Evolutionary conservation across 2,329 filamentous ascomycete species (phyloP), one percentile per base, ranked within the genome.

Genomic region (Penicillium crustosum): DNA sequence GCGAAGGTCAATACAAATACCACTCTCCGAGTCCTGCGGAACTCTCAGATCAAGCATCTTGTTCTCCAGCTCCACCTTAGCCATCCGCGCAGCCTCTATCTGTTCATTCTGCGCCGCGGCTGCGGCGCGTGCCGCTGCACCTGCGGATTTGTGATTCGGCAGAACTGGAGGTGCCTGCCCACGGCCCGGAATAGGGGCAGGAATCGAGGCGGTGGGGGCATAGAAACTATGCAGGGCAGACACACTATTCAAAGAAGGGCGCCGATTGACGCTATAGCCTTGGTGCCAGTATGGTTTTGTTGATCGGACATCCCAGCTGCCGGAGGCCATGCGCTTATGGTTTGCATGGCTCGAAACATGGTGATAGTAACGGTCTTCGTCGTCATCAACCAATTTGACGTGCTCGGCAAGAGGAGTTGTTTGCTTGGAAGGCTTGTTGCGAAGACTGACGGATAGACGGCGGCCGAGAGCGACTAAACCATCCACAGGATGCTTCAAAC

Each of bases 41-140:
- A 76, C 54, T 49, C 59, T 70, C 27, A 65, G 60, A 43, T 76
- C 71, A 10, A 68, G 70, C 25, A 61, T 64, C 56, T 69, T 74
- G 49, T 69, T 56, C 50, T 71, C 69, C 27, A 68, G 64, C 60
- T 71, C 67, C 10, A 61, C 57, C 47, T 71, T 70, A n/a, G 70
- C 68, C 56, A 75, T 51, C 8, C 58, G 57, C 6, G 61, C 49
- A 48, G 61, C 53, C 31, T 65, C 61, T 50, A 65, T 64, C 21
- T 55, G 57, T 52, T 80, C 77, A 62, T 81, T 81, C 63, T 80
- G 78, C n/a, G 78, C 78, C n/a, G 78, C 79, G 3, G 78, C 78
- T 12, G 79, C 77, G 29, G 78, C 78, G 54, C 79, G 73, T 15
- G 79, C 79, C 10, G 78, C 78, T 5, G 78, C 75, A 21, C 78